phyloP scores from a whole-genome alignment of 1,139 yeast species.

The Diutina ranongensis region DNA sequence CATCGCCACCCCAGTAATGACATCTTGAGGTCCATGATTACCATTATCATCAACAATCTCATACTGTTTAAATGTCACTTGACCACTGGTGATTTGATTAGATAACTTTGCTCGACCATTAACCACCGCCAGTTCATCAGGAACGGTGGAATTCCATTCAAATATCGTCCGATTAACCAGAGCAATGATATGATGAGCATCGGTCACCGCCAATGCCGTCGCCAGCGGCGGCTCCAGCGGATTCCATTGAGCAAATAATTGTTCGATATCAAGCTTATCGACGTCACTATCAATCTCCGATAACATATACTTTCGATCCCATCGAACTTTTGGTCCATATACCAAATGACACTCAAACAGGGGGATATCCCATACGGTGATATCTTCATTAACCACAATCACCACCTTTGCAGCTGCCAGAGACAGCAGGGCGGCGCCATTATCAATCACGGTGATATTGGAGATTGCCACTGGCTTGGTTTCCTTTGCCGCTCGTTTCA shows the following conservation, averaged over 20 bases:
- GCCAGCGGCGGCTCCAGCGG: conserved; percentile 10
- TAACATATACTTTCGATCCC: conserved; percentile 21
- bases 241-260: conserved; percentile 12
- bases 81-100: conserved; percentile 8
- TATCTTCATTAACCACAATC: conserved; percentile 50
- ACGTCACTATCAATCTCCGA: conserved; percentile 21
- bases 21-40: conserved; percentile 20
- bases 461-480: conserved; percentile 9
- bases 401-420: conserved; percentile 21
- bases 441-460: conserved; percentile 24
- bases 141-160: conserved; percentile 8
- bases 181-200: conserved; percentile 22
- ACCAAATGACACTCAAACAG: conserved; percentile 51
- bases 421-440: conserved; percentile 16
- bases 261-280: conserved; percentile 15
- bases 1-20: conserved; percentile 37
- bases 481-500: conserved; percentile 18
- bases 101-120: conserved; percentile 9
- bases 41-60: background rate
- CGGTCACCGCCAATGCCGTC: conserved; percentile 14
- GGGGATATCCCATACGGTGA: conserved; percentile 71
- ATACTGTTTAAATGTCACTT: background rate
- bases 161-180: conserved; percentile 16
- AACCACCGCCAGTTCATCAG: conserved; percentile 11
- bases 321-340: conserved; percentile 20